Base-by-base conservation (phyloP, 139 green algal genomes). In the Coccomyxa sp. region DNA sequence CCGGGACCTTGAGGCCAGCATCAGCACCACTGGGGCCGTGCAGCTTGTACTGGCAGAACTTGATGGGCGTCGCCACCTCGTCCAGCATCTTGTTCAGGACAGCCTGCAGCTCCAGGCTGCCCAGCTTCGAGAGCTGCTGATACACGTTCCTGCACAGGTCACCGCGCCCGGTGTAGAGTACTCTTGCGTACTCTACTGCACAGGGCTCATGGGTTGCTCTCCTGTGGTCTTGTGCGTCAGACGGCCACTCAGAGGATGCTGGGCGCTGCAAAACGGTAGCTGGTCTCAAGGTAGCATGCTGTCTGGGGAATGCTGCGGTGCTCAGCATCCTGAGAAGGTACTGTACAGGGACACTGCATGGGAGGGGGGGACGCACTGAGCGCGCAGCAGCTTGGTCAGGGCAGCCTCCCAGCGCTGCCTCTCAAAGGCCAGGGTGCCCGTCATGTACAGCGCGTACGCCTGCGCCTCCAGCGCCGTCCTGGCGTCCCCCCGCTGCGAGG, bases 1-100 rank as follows among this genome's bases (percentile, higher is more conserved):
- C 55, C 39, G 27, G 39, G 8, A 34, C 14, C 22, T 18, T 64
- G 50, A 64, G 50, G 50, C 50, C 68, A 27, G 16, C 50, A 14
- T 22, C 41, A 39, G 41, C 77, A 39, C 22, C 70, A 12, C 27
- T 44, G 18, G 69, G 38, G 29, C 44, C 55, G 16, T 76, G 77
- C 36, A 95, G 85, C 83, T 97, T 90, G 82, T 98, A 98, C 27
- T 86, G 76, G 86, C 93, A 97, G 88, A 92, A 98, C 24, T 90
- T 86, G 34, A 97, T 84, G 71, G 82, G 81, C 7, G 93, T 87
- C 75, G 96, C 90, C 55, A 97, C 78, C 77, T 97, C 93, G 75
- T 98, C 92, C n/a, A 93, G 81, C 71, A 93, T 90, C 81, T 93
- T 82, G 27, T 91, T 86, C 78, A 84, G 94, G 69, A 91, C 81